A percentile compares a stretch with the other conserved stretches of the same genome.
Evolutionary conservation across 352 stramenopile species (phyloP).

Genomic region (Phytophthora sp.): DNA sequence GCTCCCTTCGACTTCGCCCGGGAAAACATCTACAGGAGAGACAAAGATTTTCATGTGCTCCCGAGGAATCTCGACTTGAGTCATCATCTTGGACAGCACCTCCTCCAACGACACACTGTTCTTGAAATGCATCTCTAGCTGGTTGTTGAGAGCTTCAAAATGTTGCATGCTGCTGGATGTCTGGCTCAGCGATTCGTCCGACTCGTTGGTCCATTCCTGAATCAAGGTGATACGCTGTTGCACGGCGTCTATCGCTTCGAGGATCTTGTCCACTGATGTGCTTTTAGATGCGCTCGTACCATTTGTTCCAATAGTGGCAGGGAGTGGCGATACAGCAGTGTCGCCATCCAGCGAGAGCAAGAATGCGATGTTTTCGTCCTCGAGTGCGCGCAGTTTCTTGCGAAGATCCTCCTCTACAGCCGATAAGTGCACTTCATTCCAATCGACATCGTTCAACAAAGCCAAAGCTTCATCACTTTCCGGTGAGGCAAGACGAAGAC

Average conservation of each 20-base stretch:
- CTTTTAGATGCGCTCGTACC: not conserved
- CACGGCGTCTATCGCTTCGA: slow-evolving; percentile 59
- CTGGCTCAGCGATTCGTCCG: slow-evolving; percentile 57
- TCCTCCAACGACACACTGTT: slow-evolving; percentile 76
- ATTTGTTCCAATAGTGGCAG: not conserved
- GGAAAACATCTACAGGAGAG: slow-evolving; percentile 59
- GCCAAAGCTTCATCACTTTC: slow-evolving; percentile 67
- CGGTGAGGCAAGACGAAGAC: slow-evolving; percentile 47
- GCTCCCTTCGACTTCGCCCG: slow-evolving; percentile 35
- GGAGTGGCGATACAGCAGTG: slow-evolving; percentile 6
- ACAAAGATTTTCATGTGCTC: slow-evolving; percentile 61
- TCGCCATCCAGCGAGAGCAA: slow-evolving; percentile 67
- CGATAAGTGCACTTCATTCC: slow-evolving; percentile 55
- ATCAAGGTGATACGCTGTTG: slow-evolving; percentile 47
- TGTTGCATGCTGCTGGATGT: slow-evolving; percentile 77
- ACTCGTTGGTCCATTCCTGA: slow-evolving; percentile 70
- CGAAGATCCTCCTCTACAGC: slow-evolving; percentile 61
- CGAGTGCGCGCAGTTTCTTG: slow-evolving; percentile 59
- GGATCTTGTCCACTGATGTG: slow-evolving; percentile 64
- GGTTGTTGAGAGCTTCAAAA: slow-evolving; percentile 82
- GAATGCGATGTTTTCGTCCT: slow-evolving; percentile 82
- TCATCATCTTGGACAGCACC: slow-evolving; percentile 53
- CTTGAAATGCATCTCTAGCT: slow-evolving; percentile 83
- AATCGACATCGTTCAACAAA: slow-evolving; percentile 61
- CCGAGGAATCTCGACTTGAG: slow-evolving; percentile 54